Evolutionary conservation across 2,329 filamentous ascomycete species (phyloP), one percentile per base, ranked within the genome.

Genomic region (Septoria linicola): DNA sequence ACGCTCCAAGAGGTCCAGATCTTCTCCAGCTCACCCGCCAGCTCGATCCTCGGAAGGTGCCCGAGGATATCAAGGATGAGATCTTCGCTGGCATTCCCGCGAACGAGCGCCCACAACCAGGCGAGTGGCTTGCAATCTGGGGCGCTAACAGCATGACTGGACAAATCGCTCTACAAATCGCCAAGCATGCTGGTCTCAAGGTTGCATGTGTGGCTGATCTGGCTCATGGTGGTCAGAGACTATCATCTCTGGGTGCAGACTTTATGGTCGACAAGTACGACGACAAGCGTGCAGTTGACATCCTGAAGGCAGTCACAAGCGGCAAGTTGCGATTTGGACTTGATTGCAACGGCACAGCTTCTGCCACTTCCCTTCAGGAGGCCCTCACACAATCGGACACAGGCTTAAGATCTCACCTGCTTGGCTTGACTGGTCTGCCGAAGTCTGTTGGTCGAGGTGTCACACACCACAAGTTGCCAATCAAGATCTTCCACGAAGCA

Each of bases 81-180:
- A 84, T 82, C 49, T 74, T 87, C n/a, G 65, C 75, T 0, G 76
- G 77, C 0, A 80, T 85, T 4, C 57, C 64, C 0, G 62, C 71
- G 1, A 61, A 66, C 0, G 83, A 87, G 55, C 72, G 82, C 7
- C 78, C 82, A 1, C 72, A 73, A 35, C 59, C 69, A 0, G 85
- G 83, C 0, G 86, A 90, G 53, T 89, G 84, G 80, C 70, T 90
- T 32, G 82, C 81, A 1, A 80, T 90, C 40, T 90, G 87, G 86
- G 87, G 87, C 50, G 87, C 81, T 75, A 88, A 84, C 1, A 86
- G 84, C 0, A 88, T 84, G 0, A 87, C 83, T 1, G 87, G 85
- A 0, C 79, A 83, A 56, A 73, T 87, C 5, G 75, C 80, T 0
- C 76, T 85, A 3, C 87, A 90, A 61, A 75, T 90, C 1, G 85